A percentile compares a stretch with the other conserved stretches of the same genome.
phyloP scores from a whole-genome alignment of 495 filamentous ascomycete genomes.

The Neurospora sp. region DNA sequence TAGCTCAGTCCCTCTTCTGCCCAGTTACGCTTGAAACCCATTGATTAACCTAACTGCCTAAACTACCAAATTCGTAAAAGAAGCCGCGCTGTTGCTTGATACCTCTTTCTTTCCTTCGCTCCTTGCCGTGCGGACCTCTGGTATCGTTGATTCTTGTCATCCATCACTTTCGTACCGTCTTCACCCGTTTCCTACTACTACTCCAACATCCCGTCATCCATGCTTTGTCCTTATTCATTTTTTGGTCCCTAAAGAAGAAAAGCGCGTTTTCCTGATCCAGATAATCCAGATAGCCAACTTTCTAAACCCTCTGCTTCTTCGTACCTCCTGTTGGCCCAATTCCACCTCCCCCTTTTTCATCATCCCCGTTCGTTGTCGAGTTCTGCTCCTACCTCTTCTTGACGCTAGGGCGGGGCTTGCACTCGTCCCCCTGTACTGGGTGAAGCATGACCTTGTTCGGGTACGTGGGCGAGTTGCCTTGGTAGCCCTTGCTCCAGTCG shows the following conservation, averaged over 20 bases:
- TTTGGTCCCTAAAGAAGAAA: neutral
- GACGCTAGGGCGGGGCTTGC: constrained; percentile 29
- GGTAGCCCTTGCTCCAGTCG: constrained; percentile 92
- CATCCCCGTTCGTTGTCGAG: neutral
- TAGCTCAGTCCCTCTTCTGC: neutral
- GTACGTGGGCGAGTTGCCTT: constrained; percentile 56
- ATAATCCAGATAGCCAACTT: neutral
- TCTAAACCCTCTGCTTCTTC: neutral
- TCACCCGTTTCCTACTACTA: neutral
- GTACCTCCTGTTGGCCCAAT: neutral
- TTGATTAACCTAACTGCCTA: neutral
- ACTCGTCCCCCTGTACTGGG: constrained; percentile 66
- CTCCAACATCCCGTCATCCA: neutral
- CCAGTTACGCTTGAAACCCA: neutral
- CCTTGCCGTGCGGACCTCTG: neutral
- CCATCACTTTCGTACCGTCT: neutral
- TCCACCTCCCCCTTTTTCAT: neutral
- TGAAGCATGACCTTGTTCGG: constrained; percentile 90
- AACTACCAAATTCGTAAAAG: neutral
- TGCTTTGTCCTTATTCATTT: neutral
- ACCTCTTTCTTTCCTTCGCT: neutral
- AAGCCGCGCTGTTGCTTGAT: neutral
- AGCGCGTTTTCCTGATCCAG: neutral
- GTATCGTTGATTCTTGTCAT: neutral
- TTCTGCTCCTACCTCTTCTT: constrained; percentile 29